Conservation (phyloP, 169 alveolate genomes). For the Babesia sp. region DNA sequence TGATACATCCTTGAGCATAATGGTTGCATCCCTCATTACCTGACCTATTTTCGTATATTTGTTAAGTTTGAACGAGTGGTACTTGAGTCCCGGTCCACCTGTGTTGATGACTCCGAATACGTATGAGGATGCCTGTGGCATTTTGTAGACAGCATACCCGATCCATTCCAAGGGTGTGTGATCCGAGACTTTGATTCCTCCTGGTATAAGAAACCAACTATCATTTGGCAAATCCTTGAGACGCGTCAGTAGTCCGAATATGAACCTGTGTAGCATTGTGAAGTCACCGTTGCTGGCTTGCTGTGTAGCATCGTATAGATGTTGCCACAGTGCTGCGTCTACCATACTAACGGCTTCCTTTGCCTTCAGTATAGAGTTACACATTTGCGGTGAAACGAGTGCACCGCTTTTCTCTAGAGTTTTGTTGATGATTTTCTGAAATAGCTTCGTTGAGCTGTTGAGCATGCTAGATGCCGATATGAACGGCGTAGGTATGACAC, state of each 20-base stretch:
- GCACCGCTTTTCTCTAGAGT: slow-evolving; percentile 60
- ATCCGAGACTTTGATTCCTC: slow-evolving; percentile 53
- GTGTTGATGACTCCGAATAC: slow-evolving; percentile 54
- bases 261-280: slow-evolving; percentile 56
- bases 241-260: slow-evolving; percentile 51
- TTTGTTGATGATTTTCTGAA: slow-evolving; percentile 40
- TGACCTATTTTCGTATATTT: slow-evolving; percentile 67
- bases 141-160: slow-evolving; percentile 49
- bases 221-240: slow-evolving; percentile 58
- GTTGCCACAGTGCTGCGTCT: slow-evolving; percentile 60
- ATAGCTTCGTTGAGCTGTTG: slow-evolving; percentile 39
- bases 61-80: slow-evolving; percentile 75
- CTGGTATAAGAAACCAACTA: slow-evolving; percentile 61
- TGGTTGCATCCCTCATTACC: slow-evolving; percentile 71
- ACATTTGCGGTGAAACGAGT: slow-evolving; percentile 29
- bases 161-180: slow-evolving; percentile 58
- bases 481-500: slow-evolving; percentile 54
- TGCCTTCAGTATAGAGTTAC: slow-evolving; percentile 41
- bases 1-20: slow-evolving; percentile 73
- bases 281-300: slow-evolving; percentile 50
- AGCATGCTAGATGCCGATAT: slow-evolving; percentile 46
- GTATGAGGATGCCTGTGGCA: slow-evolving; percentile 25
- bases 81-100: slow-evolving; percentile 65
- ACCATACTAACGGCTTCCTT: slow-evolving; percentile 58
- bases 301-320: slow-evolving; percentile 43